phyloP scores from a whole-genome alignment of 768 basidiomycete genomes.

The Russula brevipes region DNA sequence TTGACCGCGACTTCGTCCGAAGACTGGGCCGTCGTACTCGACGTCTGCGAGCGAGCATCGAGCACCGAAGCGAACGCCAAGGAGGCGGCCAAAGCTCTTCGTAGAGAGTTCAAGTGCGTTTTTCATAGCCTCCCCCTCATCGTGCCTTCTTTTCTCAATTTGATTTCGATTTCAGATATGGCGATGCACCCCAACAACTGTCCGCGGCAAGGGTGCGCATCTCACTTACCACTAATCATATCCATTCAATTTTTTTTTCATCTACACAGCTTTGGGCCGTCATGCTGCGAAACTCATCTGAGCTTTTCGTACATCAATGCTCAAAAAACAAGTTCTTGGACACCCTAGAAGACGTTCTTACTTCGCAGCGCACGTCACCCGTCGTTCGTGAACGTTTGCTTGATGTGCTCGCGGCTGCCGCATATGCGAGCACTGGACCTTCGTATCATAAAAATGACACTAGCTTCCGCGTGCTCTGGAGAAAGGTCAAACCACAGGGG shows the following conservation, averaged over 20 bases:
- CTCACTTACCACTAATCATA: background rate
- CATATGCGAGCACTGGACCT: constrained; percentile 52
- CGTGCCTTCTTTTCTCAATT: background rate
- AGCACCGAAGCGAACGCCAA: constrained; percentile 67
- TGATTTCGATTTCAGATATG: constrained; percentile 17
- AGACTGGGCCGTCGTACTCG: constrained; percentile 76
- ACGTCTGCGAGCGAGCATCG: constrained; percentile 82
- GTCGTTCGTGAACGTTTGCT: constrained; percentile 77
- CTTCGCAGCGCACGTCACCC: constrained; percentile 58
- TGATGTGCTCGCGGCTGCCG: constrained; percentile 78
- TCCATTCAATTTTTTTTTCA: constrained; percentile 3
- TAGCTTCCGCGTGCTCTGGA: constrained; percentile 71
- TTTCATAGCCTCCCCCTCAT: background rate
- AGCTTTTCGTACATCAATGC: constrained; percentile 64
- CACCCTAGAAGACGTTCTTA: constrained; percentile 68
- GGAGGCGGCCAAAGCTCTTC: constrained; percentile 76
- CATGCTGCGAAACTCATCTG: constrained; percentile 77
- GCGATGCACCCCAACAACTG: constrained; percentile 23
- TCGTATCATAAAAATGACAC: constrained; percentile 32
- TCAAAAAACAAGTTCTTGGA: constrained; percentile 74
- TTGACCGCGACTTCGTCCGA: constrained; percentile 75
- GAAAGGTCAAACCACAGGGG: constrained; percentile 68
- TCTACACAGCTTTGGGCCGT: constrained; percentile 73
- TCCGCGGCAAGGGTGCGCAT: constrained; percentile 24
- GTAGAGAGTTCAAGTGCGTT: constrained; percentile 79